A percentile compares a stretch with the other conserved stretches of the same genome.
phyloP scores from a whole-genome alignment of 768 basidiomycete species.

The Cystofilobasidium capitatum region DNA sequence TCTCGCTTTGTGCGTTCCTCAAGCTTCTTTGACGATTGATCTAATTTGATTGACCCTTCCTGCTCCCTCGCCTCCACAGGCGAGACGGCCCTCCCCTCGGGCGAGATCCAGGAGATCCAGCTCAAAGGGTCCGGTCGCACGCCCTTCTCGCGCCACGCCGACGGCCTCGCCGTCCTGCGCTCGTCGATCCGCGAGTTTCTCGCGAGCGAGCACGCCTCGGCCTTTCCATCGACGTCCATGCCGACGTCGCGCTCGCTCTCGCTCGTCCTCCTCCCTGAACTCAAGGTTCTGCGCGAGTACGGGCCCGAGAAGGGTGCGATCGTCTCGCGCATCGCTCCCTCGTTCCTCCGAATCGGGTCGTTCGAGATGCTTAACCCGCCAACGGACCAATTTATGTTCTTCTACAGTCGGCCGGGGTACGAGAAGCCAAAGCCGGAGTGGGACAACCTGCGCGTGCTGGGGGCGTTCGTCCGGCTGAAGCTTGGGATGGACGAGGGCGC shows the following conservation, averaged over 20 bases:
- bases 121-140: slow-evolving; percentile 91
- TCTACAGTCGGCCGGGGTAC: slow-evolving; percentile 44
- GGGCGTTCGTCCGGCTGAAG: slow-evolving; percentile 56
- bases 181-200: slow-evolving; percentile 90
- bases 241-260: slow-evolving; percentile 56
- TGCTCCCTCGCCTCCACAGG: neutral
- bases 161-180: slow-evolving; percentile 89
- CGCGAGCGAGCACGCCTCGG: slow-evolving; percentile 66
- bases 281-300: slow-evolving; percentile 65
- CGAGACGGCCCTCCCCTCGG: slow-evolving; percentile 15
- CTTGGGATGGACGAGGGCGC: slow-evolving; percentile 29
- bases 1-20: slow-evolving; percentile 56
- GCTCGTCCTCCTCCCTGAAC: slow-evolving; percentile 52
- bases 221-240: neutral
- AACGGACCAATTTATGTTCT: slow-evolving; percentile 39
- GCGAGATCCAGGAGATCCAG: slow-evolving; percentile 63
- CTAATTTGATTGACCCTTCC: neutral
- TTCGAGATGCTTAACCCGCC: slow-evolving; percentile 79
- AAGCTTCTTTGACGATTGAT: neutral
- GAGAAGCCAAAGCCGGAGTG: slow-evolving; percentile 50
- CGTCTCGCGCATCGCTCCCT: slow-evolving; percentile 71
- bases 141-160: slow-evolving; percentile 82
- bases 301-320: slow-evolving; percentile 58
- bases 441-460: slow-evolving; percentile 63
- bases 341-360: slow-evolving; percentile 80